Evolutionary conservation across 2,329 filamentous ascomycete species (phyloP), one percentile per base, ranked within the genome.

Genomic region (Xylaria arbuscula): DNA sequence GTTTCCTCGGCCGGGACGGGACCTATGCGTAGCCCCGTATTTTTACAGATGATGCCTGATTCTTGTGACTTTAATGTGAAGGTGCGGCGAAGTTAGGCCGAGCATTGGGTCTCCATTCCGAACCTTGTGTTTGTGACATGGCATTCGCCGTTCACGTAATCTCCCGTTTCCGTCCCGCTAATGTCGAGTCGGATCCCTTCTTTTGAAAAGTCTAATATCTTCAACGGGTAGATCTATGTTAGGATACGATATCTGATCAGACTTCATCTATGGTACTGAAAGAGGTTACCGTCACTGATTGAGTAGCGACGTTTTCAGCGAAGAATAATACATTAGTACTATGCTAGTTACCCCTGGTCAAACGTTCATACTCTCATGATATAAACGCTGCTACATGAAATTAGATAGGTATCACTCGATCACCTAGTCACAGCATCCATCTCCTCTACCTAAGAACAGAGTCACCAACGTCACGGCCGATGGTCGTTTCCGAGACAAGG

Each of bases 111-210:
- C 17, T 24, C 32, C 7, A 24, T 60, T 10, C n/a, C 22, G 22
- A 40, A 22, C 32, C 15, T 17, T 28, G 34, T 19, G 34, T 42
- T 19, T 45, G 66, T 61, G 11, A 54, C 28, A 58, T 17, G 45
- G 28, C 13, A 28, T 57, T 54, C 22, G 45, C 38, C 13, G 32
- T 22, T 62, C 58, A 50, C 51, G 58, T 47, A 66, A 66, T 69
- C 54, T 56, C 62, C 58, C 54, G 58, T 55, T 69, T 38, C 57
- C 62, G 53, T 55, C 45, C 40, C 28, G 10, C 62, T 68, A 68
- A 65, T 61, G 3, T 22, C 11, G 19, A 24, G 15, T n/a, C n/a
- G 38, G 13, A 13, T 2, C 4, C 13, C 4, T 36, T 55, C 22
- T 40, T 24, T 58, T 28, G n/a, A 42, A 50, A 38, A 50, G 28